phyloP scores from a whole-genome alignment of 371 early-diverging fungal species.

The Mucor piriformis region DNA sequence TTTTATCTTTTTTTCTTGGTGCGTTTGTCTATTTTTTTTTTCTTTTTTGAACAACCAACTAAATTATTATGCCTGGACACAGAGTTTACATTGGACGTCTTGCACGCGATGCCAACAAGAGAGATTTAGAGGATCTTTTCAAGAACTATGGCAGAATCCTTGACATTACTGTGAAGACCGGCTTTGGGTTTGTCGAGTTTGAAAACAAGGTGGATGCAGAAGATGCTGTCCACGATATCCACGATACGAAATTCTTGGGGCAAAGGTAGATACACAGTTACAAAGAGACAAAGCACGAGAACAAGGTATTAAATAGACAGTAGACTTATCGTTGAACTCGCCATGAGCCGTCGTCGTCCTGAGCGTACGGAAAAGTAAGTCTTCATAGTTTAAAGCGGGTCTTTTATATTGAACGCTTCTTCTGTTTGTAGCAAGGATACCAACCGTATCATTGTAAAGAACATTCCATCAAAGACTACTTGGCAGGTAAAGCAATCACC shows the following conservation, averaged over 20 bases:
- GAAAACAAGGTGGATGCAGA: slow-evolving; percentile 65
- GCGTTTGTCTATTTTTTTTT: slow-evolving; percentile 2
- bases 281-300: no score
- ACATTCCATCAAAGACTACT: slow-evolving; percentile 66
- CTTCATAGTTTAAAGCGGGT: no score
- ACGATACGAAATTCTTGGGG: slow-evolving; percentile 66
- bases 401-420: no score
- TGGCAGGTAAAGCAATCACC: slow-evolving; percentile 71
- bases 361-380: slow-evolving; percentile 31
- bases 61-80: slow-evolving; percentile 42
- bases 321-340: slow-evolving; percentile 69
- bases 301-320: no score
- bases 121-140: slow-evolving; percentile 67
- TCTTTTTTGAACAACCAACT: slow-evolving; percentile 1
- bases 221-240: slow-evolving; percentile 67
- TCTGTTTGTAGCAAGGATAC: slow-evolving; percentile 42
- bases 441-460: slow-evolving; percentile 67
- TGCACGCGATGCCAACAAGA: slow-evolving; percentile 60
- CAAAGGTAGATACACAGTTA: slow-evolving; percentile 57
- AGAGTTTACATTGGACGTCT: slow-evolving; percentile 72
- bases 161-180: slow-evolving; percentile 67
- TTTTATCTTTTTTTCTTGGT: slow-evolving; percentile 5
- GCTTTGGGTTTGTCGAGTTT: slow-evolving; percentile 76
- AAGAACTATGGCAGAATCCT: slow-evolving; percentile 62
- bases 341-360: slow-evolving; percentile 56